Evolutionary conservation across 2,329 filamentous ascomycete species (phyloP).

Genomic region (Rhexocercosporidium sp.): DNA sequence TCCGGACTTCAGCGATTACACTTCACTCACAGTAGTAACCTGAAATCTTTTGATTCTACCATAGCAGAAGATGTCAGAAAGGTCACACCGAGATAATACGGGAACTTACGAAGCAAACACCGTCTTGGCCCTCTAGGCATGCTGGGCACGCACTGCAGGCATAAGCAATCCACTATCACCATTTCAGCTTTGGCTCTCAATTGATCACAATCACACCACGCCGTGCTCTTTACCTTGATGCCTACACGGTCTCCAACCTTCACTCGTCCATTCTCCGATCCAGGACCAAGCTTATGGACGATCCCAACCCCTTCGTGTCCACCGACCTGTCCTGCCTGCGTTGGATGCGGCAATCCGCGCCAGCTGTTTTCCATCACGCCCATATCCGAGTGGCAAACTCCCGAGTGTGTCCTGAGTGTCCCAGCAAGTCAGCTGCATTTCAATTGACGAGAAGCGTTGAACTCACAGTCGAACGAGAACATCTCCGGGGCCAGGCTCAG

Average conservation of each 20-base stretch:
- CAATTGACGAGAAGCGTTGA: neutral
- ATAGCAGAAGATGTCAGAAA: constrained; percentile 17
- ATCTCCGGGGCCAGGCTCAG: constrained; percentile 66
- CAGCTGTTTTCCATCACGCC: constrained; percentile 57
- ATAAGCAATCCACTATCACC: constrained; percentile 58
- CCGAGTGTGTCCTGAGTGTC: constrained; percentile 56
- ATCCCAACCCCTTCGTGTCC: constrained; percentile 73
- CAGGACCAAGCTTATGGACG: constrained; percentile 68
- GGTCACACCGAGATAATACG: neutral
- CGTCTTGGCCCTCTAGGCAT: constrained; percentile 63
- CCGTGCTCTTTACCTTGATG: constrained; percentile 58
- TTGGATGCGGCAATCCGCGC: constrained; percentile 58
- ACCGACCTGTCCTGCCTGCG: constrained; percentile 65
- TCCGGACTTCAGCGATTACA: neutral
- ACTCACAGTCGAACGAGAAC: constrained; percentile 65
- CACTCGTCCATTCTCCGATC: constrained; percentile 58
- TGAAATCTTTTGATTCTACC: constrained; percentile 58
- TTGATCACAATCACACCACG: neutral
- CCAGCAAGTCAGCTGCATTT: neutral
- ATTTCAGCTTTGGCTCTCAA: constrained; percentile 24
- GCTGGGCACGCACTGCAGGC: constrained; percentile 58
- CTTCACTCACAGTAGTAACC: constrained; percentile 62
- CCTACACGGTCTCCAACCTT: constrained; percentile 73
- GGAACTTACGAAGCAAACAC: constrained; percentile 66
- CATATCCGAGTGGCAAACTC: constrained; percentile 69